These are phyloP conservation scores for Aspergillus aculeatus DNA, from an alignment of 2,329 filamentous ascomycete species.

Conservation along the genomic window DNA sequence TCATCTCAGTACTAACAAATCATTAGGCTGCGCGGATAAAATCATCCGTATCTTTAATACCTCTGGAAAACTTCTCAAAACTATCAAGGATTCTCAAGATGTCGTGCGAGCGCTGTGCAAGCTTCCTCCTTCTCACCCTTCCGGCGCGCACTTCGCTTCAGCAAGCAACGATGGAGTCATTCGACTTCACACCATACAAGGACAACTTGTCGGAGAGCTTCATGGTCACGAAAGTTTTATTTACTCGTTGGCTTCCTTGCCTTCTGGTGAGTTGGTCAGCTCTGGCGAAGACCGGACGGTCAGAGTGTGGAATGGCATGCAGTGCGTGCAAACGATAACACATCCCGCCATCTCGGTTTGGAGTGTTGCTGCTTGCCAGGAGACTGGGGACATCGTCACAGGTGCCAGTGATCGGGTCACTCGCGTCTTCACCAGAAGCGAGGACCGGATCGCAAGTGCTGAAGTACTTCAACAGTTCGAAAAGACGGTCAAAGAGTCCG, in stretches of 20 bases:
- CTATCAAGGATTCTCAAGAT: constrained; percentile 70
- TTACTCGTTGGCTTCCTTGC: constrained; percentile 75
- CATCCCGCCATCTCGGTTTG: constrained; percentile 97
- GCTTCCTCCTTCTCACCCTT: constrained; percentile 71
- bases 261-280: constrained; percentile 84
- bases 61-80: constrained; percentile 62
- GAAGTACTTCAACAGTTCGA: constrained; percentile 73
- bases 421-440: constrained; percentile 75
- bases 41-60: constrained; percentile 78
- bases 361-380: constrained; percentile 77
- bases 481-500: constrained; percentile 74
- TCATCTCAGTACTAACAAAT: constrained; percentile 16
- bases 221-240: constrained; percentile 93
- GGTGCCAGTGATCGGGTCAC: constrained; percentile 86
- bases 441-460: constrained; percentile 67
- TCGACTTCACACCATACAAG: constrained; percentile 79
- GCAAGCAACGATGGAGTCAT: constrained; percentile 91
- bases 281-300: constrained; percentile 93
- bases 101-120: constrained; percentile 86
- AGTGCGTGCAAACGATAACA: constrained; percentile 93
- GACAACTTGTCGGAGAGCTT: constrained; percentile 72
- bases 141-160: constrained; percentile 88
- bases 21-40: constrained; percentile 76
- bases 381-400: constrained; percentile 89
- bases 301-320: constrained; percentile 76